These are phyloP conservation scores for Knoxia roxburghii DNA, from an alignment of 257 asterid species.

Conservation along the genomic window DNA sequence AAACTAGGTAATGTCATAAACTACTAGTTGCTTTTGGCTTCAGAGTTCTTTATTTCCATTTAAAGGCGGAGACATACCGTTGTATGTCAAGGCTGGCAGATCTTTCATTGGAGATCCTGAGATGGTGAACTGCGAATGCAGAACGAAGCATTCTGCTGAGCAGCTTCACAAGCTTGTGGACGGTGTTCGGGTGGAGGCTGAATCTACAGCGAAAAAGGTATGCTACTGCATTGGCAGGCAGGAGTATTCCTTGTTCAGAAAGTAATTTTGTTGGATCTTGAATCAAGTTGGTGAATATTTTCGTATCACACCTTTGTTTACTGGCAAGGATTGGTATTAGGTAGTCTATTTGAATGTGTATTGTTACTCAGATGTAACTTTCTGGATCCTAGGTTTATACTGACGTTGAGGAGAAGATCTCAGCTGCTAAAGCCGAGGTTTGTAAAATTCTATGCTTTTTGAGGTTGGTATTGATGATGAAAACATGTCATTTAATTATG, in stretches of 20 bases:
- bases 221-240: neutral
- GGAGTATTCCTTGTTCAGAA: neutral
- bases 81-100: conserved; percentile 99
- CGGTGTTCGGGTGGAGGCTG: conserved; percentile 92
- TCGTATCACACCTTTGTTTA: neutral
- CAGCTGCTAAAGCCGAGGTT: conserved; percentile 89
- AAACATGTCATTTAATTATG: neutral
- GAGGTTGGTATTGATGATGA: conserved; percentile 1
- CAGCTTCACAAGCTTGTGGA: conserved; percentile 91
- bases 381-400: conserved; percentile 54
- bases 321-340: neutral
- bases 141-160: conserved; percentile 96
- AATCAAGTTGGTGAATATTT: neutral
- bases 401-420: conserved; percentile 68
- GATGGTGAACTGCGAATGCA: conserved; percentile 97
- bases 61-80: conserved; percentile 91
- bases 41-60: conserved; percentile 19
- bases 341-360: neutral
- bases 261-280: neutral
- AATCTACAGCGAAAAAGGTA: conserved; percentile 86
- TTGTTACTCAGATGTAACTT: neutral
- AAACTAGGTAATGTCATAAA: conserved; percentile 55
- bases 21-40: conserved; percentile 18
- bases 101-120: conserved; percentile 76
- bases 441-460: conserved; percentile 19